phyloP scores from a whole-genome alignment of 345 rosid genomes.

The Sonneratia caseolaris region DNA sequence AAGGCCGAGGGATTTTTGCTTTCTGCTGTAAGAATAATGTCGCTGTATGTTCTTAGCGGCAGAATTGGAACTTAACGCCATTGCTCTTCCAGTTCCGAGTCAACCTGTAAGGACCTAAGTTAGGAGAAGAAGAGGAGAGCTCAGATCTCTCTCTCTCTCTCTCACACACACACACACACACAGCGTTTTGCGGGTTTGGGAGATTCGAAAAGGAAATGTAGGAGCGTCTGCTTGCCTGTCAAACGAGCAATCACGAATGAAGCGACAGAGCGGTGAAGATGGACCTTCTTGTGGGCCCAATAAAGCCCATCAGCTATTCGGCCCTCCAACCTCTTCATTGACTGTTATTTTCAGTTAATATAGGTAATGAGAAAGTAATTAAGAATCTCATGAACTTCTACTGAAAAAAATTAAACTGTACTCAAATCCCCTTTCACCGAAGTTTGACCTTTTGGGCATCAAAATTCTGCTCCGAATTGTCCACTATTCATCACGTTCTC shows the following conservation, averaged over 20 bases:
- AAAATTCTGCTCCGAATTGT: too few relatives aligned
- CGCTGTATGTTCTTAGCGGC: slow-evolving; percentile 33
- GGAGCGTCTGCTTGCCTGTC: too few relatives aligned
- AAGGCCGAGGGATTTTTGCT: slow-evolving; percentile 87
- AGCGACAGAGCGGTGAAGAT: background rate
- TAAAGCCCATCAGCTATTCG: background rate
- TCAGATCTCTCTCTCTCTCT: too few relatives aligned
- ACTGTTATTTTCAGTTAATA: too few relatives aligned
- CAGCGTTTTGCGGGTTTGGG: background rate
- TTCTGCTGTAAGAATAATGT: slow-evolving; percentile 61
- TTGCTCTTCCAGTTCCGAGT: background rate
- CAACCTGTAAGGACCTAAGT: background rate
- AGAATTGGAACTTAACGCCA: background rate
- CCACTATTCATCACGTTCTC: too few relatives aligned
- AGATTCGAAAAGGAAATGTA: background rate
- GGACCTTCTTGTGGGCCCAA: background rate
- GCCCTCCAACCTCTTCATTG: too few relatives aligned
- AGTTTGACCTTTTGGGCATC: too few relatives aligned
- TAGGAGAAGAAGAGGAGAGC: background rate
- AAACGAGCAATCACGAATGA: background rate
- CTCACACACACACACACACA: too few relatives aligned
- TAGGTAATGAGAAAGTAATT: too few relatives aligned
- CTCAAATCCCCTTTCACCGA: too few relatives aligned
- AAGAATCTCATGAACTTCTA: too few relatives aligned
- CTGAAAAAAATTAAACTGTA: too few relatives aligned